A percentile compares a stretch with the other conserved stretches of the same genome.
Conservation (phyloP, 257 asterid species). For the Solanum megistacrolobum region DNA sequence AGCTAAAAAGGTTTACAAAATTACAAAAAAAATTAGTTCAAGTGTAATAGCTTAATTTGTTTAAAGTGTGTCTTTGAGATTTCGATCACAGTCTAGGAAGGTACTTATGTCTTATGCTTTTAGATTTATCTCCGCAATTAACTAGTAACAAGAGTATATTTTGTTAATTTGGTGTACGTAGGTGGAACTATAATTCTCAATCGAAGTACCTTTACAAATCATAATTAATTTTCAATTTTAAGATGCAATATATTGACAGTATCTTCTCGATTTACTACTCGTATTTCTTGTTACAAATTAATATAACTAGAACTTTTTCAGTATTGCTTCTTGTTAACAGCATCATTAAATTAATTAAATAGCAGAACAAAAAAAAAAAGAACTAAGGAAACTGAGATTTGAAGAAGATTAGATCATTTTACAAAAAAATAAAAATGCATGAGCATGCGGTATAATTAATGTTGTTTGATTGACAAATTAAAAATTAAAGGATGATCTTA, state of each 20-base stretch:
- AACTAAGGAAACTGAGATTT: neutral
- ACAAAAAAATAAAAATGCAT: too few relatives aligned
- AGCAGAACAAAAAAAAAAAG: neutral
- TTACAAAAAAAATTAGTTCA: too few relatives aligned
- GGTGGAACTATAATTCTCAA: neutral
- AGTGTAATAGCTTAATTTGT: too few relatives aligned
- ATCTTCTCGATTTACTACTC: neutral
- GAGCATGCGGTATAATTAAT: neutral
- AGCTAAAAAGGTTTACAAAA: too few relatives aligned
- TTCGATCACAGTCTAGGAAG: too few relatives aligned
- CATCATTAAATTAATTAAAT: neutral
- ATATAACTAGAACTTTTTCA: neutral
- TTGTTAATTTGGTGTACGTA: neutral
- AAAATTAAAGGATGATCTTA: too few relatives aligned
- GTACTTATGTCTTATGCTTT: too few relatives aligned
- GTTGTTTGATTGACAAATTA: neutral
- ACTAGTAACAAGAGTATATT: too few relatives aligned
- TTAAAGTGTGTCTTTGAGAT: too few relatives aligned
- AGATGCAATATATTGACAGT: neutral
- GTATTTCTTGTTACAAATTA: neutral
- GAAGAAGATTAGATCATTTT: neutral
- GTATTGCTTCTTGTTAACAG: neutral
- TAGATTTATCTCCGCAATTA: too few relatives aligned
- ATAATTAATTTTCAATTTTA: too few relatives aligned
- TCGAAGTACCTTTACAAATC: neutral